A percentile compares a stretch with the other conserved stretches of the same genome.
Evolutionary conservation across 2,329 filamentous ascomycete genomes (phyloP).

Genomic region (Sporothrix globosa): DNA sequence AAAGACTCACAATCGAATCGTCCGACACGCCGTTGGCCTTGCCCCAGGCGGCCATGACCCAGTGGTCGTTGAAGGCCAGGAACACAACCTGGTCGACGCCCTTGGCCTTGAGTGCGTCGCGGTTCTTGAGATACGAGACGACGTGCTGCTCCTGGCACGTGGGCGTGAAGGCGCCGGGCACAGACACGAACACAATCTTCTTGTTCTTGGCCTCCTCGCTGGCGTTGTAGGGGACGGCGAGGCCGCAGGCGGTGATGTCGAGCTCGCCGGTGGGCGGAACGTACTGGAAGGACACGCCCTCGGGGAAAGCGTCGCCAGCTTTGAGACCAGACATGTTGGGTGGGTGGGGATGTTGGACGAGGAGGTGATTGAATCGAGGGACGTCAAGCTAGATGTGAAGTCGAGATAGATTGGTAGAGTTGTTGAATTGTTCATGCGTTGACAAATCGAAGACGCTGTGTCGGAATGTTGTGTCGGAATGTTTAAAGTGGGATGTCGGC

Average conservation of each 20-base stretch:
- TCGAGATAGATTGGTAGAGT: background rate
- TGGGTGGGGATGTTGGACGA: background rate
- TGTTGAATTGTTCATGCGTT: background rate
- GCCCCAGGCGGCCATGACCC: constrained; percentile 86
- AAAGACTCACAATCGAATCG: constrained; percentile 59
- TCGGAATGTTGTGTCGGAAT: background rate
- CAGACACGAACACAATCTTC: constrained; percentile 60
- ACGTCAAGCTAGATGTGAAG: background rate
- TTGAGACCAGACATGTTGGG: constrained; percentile 1
- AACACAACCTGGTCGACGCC: constrained; percentile 81
- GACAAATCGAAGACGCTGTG: background rate
- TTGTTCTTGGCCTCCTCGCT: constrained; percentile 42
- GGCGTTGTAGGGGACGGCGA: constrained; percentile 17
- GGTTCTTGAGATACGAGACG: constrained; percentile 75
- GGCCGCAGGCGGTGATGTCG: constrained; percentile 7
- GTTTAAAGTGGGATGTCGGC: background rate
- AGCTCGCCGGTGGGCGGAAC: constrained; percentile 12
- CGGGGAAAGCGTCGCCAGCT: constrained; percentile 17
- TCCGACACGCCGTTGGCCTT: constrained; percentile 81
- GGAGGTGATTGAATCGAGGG: background rate
- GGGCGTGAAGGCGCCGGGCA: constrained; percentile 79
- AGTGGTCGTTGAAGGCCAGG: constrained; percentile 82
- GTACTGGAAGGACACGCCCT: constrained; percentile 13
- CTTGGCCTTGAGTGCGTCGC: constrained; percentile 72
- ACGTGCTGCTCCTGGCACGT: constrained; percentile 82